A percentile compares a stretch with the other conserved stretches of the same genome.
These are phyloP conservation scores for Excoecaria agallocha DNA, from an alignment of 345 rosid genomes.

Conservation along the genomic window DNA sequence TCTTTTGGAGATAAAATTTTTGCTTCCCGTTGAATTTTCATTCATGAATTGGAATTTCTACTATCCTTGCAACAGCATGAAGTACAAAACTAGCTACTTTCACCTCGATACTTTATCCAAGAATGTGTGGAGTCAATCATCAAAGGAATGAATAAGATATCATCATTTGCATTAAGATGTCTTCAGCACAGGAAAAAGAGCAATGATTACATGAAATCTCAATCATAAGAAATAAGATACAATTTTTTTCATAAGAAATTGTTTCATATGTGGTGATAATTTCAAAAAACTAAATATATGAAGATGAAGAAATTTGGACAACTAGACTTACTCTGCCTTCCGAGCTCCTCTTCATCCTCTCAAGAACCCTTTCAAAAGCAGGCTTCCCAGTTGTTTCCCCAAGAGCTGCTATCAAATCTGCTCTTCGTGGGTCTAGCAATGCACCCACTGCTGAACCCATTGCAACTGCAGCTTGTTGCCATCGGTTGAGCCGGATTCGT, in stretches of 20 bases:
- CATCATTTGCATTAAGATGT: background rate
- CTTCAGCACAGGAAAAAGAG: background rate
- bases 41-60: background rate
- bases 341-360: constrained; percentile 59
- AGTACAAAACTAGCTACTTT: background rate
- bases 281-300: background rate
- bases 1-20: background rate
- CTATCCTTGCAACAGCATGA: background rate
- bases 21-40: background rate
- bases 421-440: constrained; percentile 62
- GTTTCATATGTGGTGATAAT: constrained; percentile 1
- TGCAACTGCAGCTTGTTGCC: constrained; percentile 78
- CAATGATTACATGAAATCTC: background rate
- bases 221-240: background rate
- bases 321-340: constrained; percentile 57
- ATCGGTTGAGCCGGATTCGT: constrained; percentile 43
- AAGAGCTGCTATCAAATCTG: constrained; percentile 69
- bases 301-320: background rate
- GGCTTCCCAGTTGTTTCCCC: constrained; percentile 77
- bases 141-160: background rate
- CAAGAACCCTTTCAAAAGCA: constrained; percentile 63
- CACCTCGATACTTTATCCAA: background rate
- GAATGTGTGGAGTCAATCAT: background rate
- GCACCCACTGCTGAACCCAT: constrained; percentile 71
- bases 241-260: background rate